Base-by-base conservation (phyloP, 2,329 filamentous ascomycete genomes). In the Zymoseptoria pseudotritici region DNA sequence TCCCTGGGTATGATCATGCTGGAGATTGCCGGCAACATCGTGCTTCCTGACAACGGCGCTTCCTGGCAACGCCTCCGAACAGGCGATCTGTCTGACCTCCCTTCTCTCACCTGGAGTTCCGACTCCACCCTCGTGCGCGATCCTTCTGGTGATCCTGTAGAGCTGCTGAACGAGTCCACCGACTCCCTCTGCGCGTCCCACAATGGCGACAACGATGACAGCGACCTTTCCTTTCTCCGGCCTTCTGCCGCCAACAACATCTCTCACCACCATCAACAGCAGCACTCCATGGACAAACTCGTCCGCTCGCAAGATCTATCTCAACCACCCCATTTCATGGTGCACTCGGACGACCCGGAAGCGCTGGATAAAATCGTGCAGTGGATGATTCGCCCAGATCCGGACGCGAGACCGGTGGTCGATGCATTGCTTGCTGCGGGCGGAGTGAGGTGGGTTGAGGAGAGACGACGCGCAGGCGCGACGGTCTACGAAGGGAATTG, bases 401-500 rank as follows among this genome's bases (percentile, higher is more conserved):
- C 92, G 0, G 75, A 78, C 11, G 79, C 86, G 55, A 88, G 94
- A 57, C 94, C 93, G 4, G 83, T 82, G 1, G 83, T 91, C 22
- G 82, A 88, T 56, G 83, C 95, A 64, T 77, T 99, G 10, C 82
- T 96, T 53, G 77, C 83, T 53, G 83, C 86, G 1, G 85, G 86
- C 54, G 90, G 91, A 22, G 82, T 96, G 56, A 83, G 82, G 62
- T 99, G 94, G 89, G 88, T 95, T 31, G 83, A 86, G 58, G 78
- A 80, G 55, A 86, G 91, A 63, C 86, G 91, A 58, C 86, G 88
- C 58, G 90, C 91, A 10, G 90, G 91, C 52, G 94, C 94, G n/a
- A 97, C 91, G 0, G 86, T 99, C 57, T 99, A 89, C 68, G 94
- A 99, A 77, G 94, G 94, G 63, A 94, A 90, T 72, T 99, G 92